Base-by-base conservation (phyloP, 2,329 filamentous ascomycete species). In the Beauveria bassiana region DNA sequence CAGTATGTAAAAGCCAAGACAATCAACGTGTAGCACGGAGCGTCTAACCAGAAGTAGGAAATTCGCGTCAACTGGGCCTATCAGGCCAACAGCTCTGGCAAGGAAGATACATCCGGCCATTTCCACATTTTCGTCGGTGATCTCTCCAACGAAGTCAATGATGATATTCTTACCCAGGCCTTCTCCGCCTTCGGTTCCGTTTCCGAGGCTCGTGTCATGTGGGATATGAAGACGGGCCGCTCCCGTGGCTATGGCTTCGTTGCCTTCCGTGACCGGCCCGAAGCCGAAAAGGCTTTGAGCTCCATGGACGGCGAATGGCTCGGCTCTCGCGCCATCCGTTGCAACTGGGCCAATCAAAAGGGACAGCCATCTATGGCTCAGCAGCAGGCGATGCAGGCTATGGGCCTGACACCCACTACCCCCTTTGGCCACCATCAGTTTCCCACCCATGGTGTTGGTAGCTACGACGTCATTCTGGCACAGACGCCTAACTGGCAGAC, bases 291-390 rank as follows among this genome's bases (percentile, higher is more conserved):
- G 78, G 93, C 95, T 1, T 77, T 99, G 70, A 96, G 89, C 78
- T 92, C 92, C 65, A 99, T 99, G 95, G 95, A 99, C 71, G 95
- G 95, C 65, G 95, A 99, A 79, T 99, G 95, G 95, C 87, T 99
- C 57, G 95, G 95, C 60, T 98, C 95, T 69, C 90, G 95, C 66
- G 95, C 95, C 46, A 99, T 99, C 72, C 93, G 95, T 69, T 98
- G 93, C 84, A 99, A 99, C 81, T 99, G 95, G 95, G 95, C 95
- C 64, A 99, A 99, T 79, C 95, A 99, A 73, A 99, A 99, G 81
- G 95, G 95, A n/a, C 95, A 99, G 72, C 95, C 95, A 61, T 98
- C 95, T 2, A 97, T 98, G 75, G 92, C 93, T 54, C 93, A 99
- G 78, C 95, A 98, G 78, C 91, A 96, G 76, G 91, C 92, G 43